These are phyloP conservation scores for Polyporus tsugae DNA, from an alignment of 1,284 basidiomycete species.

Conservation along the genomic window DNA sequence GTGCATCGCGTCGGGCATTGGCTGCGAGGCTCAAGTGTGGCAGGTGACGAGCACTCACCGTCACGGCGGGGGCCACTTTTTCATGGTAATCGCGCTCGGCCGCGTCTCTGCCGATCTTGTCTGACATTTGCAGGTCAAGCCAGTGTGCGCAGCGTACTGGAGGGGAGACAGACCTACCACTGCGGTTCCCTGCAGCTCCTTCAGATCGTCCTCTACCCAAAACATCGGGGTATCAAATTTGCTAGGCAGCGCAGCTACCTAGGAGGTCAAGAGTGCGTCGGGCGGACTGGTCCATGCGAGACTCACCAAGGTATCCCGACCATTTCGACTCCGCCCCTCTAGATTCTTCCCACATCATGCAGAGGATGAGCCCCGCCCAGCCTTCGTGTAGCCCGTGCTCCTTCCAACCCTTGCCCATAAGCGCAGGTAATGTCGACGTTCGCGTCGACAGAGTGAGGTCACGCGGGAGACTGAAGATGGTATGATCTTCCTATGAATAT, in stretches of 20 bases:
- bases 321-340: conserved; percentile 67
- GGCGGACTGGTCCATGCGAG: conserved; percentile 1
- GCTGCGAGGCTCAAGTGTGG: not conserved
- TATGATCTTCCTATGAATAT: conserved; percentile 66
- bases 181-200: conserved; percentile 84
- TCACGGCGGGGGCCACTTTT: conserved; percentile 71
- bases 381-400: conserved; percentile 66
- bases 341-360: conserved; percentile 94
- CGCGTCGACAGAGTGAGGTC: conserved; percentile 80
- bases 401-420: conserved; percentile 75
- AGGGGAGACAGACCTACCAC: conserved; percentile 75
- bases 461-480: conserved; percentile 88
- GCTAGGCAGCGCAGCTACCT: conserved; percentile 69
- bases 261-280: not conserved
- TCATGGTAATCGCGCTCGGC: conserved; percentile 82
- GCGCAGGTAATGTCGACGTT: conserved; percentile 71
- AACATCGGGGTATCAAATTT: conserved; percentile 95
- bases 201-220: conserved; percentile 81
- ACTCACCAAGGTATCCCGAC: conserved; percentile 73
- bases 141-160: conserved; percentile 14
- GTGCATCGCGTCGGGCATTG: not conserved
- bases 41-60: conserved; percentile 51
- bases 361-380: conserved; percentile 90
- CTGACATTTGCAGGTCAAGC: conserved; percentile 46
- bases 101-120: conserved; percentile 88